phyloP scores from a whole-genome alignment of 2,329 filamentous ascomycete species.

The Ceratocystis huliohia region DNA sequence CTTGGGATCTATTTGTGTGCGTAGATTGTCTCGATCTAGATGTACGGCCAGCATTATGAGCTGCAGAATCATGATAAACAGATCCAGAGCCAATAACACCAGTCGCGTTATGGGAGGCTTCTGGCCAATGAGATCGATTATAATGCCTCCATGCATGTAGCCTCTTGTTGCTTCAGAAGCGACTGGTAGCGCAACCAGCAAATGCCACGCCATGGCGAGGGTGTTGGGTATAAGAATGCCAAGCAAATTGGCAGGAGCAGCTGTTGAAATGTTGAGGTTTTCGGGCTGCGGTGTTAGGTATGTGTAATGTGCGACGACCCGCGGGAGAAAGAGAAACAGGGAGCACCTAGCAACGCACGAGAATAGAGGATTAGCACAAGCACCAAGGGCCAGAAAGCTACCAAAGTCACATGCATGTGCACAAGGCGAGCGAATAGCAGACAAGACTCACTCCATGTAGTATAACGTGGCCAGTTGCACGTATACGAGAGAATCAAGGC shows the following conservation, averaged over 20 bases:
- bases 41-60: conserved; percentile 53
- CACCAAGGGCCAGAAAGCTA: no score
- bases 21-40: conserved; percentile 45
- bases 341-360: conserved; percentile 41
- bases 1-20: conserved; percentile 23
- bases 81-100: conserved; percentile 43
- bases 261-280: conserved; percentile 41
- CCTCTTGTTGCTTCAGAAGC: conserved; percentile 50
- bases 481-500: conserved; percentile 50
- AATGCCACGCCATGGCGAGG: conserved; percentile 48
- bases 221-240: conserved; percentile 46
- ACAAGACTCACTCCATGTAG: conserved; percentile 52
- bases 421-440: background rate
- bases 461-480: conserved; percentile 53
- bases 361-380: conserved; percentile 17
- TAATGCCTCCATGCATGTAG: conserved; percentile 53
- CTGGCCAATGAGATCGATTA: conserved; percentile 57
- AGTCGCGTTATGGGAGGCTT: conserved; percentile 45
- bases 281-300: conserved; percentile 53
- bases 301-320: conserved; percentile 46
- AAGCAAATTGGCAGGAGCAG: conserved; percentile 45
- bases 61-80: conserved; percentile 44
- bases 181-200: conserved; percentile 40
- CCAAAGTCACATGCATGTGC: no score
- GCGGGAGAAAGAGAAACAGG: conserved; percentile 48